phyloP scores from a whole-genome alignment of 306 rosid species.

The Vicia faba region DNA sequence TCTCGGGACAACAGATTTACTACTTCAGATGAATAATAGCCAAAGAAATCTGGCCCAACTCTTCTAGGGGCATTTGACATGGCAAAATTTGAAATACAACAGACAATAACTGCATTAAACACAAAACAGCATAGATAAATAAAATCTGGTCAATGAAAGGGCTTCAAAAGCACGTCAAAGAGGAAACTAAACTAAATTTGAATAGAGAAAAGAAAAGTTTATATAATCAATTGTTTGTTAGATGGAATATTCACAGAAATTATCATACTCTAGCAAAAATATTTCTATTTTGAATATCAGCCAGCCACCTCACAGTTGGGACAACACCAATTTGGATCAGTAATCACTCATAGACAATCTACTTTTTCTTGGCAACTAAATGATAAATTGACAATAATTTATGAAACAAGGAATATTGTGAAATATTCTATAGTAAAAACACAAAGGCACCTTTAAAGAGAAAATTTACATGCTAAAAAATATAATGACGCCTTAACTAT shows the following conservation, averaged over 20 bases:
- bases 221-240: constrained; percentile 24
- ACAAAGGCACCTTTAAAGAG: neutral
- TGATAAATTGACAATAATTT: neutral
- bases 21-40: constrained; percentile 63
- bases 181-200: constrained; percentile 3
- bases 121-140: constrained; percentile 17
- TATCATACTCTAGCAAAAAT: neutral
- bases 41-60: constrained; percentile 80
- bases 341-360: neutral
- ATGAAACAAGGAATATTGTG: neutral
- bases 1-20: constrained; percentile 57
- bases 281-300: neutral
- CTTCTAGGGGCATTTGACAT: constrained; percentile 62
- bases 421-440: neutral
- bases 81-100: constrained; percentile 47
- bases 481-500: neutral
- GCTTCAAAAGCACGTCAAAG: neutral
- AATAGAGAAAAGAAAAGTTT: constrained; percentile 25
- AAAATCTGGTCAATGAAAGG: neutral
- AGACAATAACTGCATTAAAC: constrained; percentile 37
- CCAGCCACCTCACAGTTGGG: constrained; percentile 9
- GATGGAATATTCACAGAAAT: constrained; percentile 23
- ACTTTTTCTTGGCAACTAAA: neutral
- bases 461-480: too few species aligned
- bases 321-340: constrained; percentile 1